Conservation (phyloP, 2,329 filamentous ascomycete genomes). For the Claviceps pazoutovae region DNA sequence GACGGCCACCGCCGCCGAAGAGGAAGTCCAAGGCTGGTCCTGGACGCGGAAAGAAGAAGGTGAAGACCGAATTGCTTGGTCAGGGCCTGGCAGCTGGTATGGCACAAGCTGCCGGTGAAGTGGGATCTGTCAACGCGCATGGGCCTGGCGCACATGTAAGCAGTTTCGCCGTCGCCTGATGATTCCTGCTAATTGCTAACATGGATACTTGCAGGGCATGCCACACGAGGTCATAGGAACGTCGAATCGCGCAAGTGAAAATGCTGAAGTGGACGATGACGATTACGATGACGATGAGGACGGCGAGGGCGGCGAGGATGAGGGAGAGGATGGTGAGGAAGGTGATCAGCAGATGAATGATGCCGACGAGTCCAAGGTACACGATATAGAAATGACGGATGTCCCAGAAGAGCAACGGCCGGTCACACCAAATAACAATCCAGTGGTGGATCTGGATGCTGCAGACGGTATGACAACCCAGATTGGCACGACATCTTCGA, state of each 20-base stretch:
- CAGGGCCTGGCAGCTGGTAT: constrained; percentile 16
- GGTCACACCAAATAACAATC: constrained; percentile 7
- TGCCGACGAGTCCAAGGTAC: constrained; percentile 23
- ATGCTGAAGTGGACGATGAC: constrained; percentile 36
- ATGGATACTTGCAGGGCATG: constrained; percentile 16
- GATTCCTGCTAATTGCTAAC: neutral
- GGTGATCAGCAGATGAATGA: constrained; percentile 32
- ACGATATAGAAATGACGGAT: constrained; percentile 27
- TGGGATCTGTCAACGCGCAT: constrained; percentile 25
- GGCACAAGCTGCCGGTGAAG: constrained; percentile 22
- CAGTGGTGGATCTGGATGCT: constrained; percentile 16
- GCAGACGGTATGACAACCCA: constrained; percentile 13
- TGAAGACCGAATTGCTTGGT: constrained; percentile 37
- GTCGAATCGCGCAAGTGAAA: constrained; percentile 36
- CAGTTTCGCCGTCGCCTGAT: neutral
- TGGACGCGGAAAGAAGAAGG: constrained; percentile 68
- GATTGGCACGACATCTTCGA: constrained; percentile 11
- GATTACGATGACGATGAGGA: constrained; percentile 30
- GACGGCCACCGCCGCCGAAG: constrained; percentile 62
- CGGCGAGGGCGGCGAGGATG: constrained; percentile 32
- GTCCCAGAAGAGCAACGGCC: constrained; percentile 16
- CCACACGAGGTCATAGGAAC: constrained; percentile 31
- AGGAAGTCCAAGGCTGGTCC: constrained; percentile 65
- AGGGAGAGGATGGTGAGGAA: constrained; percentile 33
- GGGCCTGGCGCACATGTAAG: constrained; percentile 26